Base-by-base conservation (phyloP, 106 monocot species). In the Dioscorea zingiberensis region DNA sequence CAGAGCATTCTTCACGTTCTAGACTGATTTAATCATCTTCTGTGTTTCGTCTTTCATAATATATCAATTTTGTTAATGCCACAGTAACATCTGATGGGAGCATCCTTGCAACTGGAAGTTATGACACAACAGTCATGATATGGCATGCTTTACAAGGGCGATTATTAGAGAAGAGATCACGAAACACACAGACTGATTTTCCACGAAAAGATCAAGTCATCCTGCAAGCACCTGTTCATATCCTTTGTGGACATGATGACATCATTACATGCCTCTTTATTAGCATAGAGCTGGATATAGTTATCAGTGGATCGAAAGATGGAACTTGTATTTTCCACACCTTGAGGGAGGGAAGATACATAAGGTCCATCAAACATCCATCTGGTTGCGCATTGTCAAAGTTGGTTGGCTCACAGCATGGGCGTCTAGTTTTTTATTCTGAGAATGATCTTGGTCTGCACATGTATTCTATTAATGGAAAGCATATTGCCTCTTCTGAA, bases 181-280 rank as follows among this genome's bases (percentile, higher is more conserved):
- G 83, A 64, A 79, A 57, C 67, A 12, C 72, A 59, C 80, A 79
- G 63, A 53, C 73, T 29, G 87, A 95, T 9, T 54, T 71, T 38
- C 49, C 67, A 58, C 56, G 66, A 44, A 95, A 75, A 59, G 88
- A 88, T 71, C 71, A 75, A 74, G 74, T 98, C 54, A 80, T 93
- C 48, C 74, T 72, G 53, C 80, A 80, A 47, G 89, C 59, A 54
- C 97, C 97, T 25, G 80, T 73, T 59, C 92, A 89, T 71, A 89
- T 98, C 25, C 89, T 98, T 38, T 98, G 92, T 59, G 93, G 97
- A 6, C 98, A 98, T 77, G 98, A 98, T 84, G 98, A 98, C 69
- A 82, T 98, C 25, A 78, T 98, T 59, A 98, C 92, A 44, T 98
- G 92, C 76, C 75, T 98, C 70, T 92, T 81, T 74, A 69, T 89